These are phyloP conservation scores for Gossypium davidsonii DNA, from an alignment of 441 rosid genomes.

Conservation along the genomic window DNA sequence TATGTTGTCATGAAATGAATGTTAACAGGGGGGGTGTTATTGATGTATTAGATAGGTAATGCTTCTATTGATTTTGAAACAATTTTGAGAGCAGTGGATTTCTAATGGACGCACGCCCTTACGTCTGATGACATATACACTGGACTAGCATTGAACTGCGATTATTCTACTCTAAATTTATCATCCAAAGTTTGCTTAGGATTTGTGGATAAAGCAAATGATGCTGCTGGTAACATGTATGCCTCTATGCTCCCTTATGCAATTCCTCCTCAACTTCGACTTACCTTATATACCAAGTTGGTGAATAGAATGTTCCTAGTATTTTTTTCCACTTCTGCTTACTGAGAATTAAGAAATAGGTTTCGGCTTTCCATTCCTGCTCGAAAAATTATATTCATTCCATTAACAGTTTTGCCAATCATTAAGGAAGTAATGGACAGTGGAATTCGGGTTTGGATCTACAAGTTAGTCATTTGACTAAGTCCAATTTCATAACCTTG, in stretches of 20 bases:
- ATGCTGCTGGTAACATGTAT: conserved; percentile 21
- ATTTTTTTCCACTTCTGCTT: neutral
- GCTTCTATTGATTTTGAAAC: conserved; percentile 23
- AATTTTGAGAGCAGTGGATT: conserved; percentile 13
- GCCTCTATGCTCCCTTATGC: conserved; percentile 28
- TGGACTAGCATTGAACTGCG: conserved; percentile 20
- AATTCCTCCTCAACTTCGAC: conserved; percentile 7
- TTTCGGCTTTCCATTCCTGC: conserved; percentile 24
- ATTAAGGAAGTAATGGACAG: conserved; percentile 24
- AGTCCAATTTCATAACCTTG: neutral
- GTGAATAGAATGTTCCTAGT: neutral
- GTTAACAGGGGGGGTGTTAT: neutral
- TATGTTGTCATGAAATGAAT: neutral
- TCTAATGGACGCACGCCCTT: conserved; percentile 27
- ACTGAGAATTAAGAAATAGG: conserved; percentile 3
- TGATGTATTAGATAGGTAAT: conserved; percentile 25
- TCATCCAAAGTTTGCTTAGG: conserved; percentile 14
- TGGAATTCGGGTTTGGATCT: conserved; percentile 23
- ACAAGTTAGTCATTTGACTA: neutral
- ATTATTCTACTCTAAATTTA: conserved; percentile 12
- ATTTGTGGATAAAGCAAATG: neutral
- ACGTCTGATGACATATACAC: conserved; percentile 26
- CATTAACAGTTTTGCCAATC: conserved; percentile 21
- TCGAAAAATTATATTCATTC: conserved; percentile 11
- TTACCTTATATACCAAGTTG: neutral